A percentile compares a stretch with the other conserved stretches of the same genome.
Evolutionary conservation across 495 filamentous ascomycete genomes (phyloP).

Genomic region (Hapsidospora chrysogenum): DNA sequence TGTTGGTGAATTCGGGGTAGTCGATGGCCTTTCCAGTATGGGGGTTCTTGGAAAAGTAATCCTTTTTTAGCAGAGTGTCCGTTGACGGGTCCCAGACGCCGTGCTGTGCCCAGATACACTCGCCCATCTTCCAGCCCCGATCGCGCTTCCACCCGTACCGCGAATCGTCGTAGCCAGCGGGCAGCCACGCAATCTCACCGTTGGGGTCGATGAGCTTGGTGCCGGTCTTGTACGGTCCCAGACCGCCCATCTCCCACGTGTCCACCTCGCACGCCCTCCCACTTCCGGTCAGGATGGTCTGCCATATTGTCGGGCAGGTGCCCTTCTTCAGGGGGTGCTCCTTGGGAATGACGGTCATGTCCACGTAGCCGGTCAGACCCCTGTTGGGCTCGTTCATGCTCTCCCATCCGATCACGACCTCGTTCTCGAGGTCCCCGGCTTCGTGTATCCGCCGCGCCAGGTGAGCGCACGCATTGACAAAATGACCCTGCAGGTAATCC

Average conservation of each 20-base stretch:
- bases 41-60: slow-evolving; percentile 75
- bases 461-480: slow-evolving; percentile 59
- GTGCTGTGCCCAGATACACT: slow-evolving; percentile 94
- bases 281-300: slow-evolving; percentile 78
- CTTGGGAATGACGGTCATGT: slow-evolving; percentile 63
- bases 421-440: slow-evolving; percentile 73
- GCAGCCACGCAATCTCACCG: slow-evolving; percentile 71
- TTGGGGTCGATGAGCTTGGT: slow-evolving; percentile 72
- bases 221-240: slow-evolving; percentile 83
- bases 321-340: slow-evolving; percentile 90
- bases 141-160: slow-evolving; percentile 85
- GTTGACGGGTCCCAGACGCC: slow-evolving; percentile 79
- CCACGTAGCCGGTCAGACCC: slow-evolving; percentile 72
- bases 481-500: slow-evolving; percentile 85
- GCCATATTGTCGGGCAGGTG: slow-evolving; percentile 87
- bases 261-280: slow-evolving; percentile 78
- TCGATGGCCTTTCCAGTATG: slow-evolving; percentile 51
- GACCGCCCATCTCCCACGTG: slow-evolving; percentile 83
- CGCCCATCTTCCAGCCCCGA: slow-evolving; percentile 73
- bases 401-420: slow-evolving; percentile 89
- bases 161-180: slow-evolving; percentile 61
- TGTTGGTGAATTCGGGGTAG: slow-evolving; percentile 74
- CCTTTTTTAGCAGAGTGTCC: slow-evolving; percentile 62
- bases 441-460: slow-evolving; percentile 76
- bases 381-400: slow-evolving; percentile 88